Conservation (phyloP, 2,329 filamentous ascomycete genomes). For the Metarhizium anisopliae region DNA sequence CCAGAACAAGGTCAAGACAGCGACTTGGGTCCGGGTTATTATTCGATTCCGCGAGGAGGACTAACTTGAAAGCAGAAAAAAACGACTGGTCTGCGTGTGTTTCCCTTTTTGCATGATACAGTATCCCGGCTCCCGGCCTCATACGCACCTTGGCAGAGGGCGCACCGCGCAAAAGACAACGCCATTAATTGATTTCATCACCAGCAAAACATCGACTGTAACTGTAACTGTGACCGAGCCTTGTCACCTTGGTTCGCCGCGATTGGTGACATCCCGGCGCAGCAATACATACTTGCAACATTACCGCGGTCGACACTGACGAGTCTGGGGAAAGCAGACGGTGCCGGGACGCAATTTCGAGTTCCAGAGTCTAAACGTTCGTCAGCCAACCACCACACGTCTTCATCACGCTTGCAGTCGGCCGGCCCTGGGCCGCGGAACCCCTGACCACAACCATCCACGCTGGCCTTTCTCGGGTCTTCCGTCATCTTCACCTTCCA, state of each 20-base stretch:
- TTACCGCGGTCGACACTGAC: background rate
- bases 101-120: background rate
- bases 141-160: no score
- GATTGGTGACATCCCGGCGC: background rate
- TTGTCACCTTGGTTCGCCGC: background rate
- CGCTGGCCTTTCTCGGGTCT: constrained; percentile 5
- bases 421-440: constrained; percentile 2
- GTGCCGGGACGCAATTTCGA: constrained; percentile 4
- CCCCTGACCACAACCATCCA: constrained; percentile 5
- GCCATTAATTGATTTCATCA: no score
- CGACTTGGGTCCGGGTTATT: no score
- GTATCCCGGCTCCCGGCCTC: no score
- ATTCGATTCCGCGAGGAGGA: no score
- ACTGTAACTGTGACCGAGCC: background rate
- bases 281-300: background rate
- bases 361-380: background rate
- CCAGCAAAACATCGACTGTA: background rate
- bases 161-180: no score
- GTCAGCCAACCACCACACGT: constrained; percentile 3
- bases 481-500: constrained; percentile 2
- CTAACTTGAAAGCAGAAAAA: no score
- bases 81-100: no score
- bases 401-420: background rate
- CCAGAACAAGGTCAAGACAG: no score
- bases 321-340: background rate